These are phyloP conservation scores for Globisporangium irregulare DNA, from an alignment of 352 stramenopile species.

Conservation along the genomic window DNA sequence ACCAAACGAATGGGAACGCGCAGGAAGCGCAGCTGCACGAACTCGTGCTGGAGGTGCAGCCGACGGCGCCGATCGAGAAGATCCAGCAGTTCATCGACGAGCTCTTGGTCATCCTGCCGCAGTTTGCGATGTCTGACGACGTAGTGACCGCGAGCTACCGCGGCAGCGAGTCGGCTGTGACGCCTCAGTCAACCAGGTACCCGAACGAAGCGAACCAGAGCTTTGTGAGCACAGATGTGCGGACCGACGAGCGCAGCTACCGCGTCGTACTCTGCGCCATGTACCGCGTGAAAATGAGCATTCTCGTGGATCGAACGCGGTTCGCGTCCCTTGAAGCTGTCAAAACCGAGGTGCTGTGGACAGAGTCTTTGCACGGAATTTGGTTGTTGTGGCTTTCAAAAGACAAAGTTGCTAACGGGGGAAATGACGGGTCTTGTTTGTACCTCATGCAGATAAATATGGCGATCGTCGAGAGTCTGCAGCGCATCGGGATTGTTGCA, in stretches of 20 bases:
- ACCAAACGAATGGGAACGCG: slow-evolving; percentile 62
- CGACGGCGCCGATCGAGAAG: slow-evolving; percentile 33
- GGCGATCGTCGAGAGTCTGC: slow-evolving; percentile 52
- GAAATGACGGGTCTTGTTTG: neutral
- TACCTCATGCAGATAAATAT: slow-evolving; percentile 50
- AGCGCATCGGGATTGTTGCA: slow-evolving; percentile 36
- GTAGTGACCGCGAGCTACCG: slow-evolving; percentile 7
- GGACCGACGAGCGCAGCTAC: slow-evolving; percentile 26
- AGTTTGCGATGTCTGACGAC: slow-evolving; percentile 31
- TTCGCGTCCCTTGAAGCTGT: slow-evolving; percentile 55
- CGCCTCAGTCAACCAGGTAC: slow-evolving; percentile 22
- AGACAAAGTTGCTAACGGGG: neutral
- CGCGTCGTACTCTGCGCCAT: slow-evolving; percentile 51
- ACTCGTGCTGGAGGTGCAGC: slow-evolving; percentile 41
- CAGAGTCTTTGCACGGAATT: slow-evolving; percentile 2
- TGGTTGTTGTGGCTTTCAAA: neutral
- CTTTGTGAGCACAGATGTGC: slow-evolving; percentile 28
- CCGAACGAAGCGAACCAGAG: slow-evolving; percentile 23
- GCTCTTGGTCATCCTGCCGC: slow-evolving; percentile 25
- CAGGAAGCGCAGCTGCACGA: slow-evolving; percentile 52
- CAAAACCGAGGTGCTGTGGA: slow-evolving; percentile 53
- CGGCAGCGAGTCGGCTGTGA: slow-evolving; percentile 15
- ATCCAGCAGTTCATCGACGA: slow-evolving; percentile 49
- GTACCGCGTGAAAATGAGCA: slow-evolving; percentile 59
- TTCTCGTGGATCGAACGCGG: slow-evolving; percentile 47